Evolutionary conservation across 2,329 filamentous ascomycete genomes (phyloP).

Genomic region (Apiospora malaysiana): DNA sequence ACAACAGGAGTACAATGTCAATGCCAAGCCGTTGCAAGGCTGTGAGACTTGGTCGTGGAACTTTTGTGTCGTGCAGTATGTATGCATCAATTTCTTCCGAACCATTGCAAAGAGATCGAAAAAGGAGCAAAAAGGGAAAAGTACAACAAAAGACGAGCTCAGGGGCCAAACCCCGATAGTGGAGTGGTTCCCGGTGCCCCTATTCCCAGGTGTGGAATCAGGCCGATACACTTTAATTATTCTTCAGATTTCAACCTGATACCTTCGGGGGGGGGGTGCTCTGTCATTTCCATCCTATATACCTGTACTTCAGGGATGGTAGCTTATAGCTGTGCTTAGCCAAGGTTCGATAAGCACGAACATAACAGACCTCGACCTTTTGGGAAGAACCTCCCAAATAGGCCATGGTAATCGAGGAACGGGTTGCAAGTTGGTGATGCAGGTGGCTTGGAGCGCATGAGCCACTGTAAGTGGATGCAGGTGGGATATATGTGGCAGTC

Average conservation of each 20-base stretch:
- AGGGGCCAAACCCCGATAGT: too few species aligned
- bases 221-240: too few species aligned
- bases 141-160: not conserved
- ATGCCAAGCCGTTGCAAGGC: not conserved
- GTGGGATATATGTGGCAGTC: not conserved
- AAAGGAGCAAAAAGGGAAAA: not conserved
- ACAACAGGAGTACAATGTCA: not conserved
- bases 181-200: too few species aligned
- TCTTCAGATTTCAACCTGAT: too few species aligned
- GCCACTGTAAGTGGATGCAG: not conserved
- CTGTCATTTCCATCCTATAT: too few species aligned
- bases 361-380: not conserved
- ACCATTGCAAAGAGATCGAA: not conserved
- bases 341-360: not conserved
- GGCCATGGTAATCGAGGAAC: not conserved
- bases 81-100: not conserved
- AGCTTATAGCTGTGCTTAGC: too few species aligned
- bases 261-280: too few species aligned
- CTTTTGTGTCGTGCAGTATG: not conserved
- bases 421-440: not conserved
- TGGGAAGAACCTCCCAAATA: not conserved
- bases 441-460: conserved; percentile 9
- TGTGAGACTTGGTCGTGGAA: conserved; percentile 4
- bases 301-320: too few species aligned
- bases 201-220: too few species aligned